Base-by-base conservation (phyloP, 2,329 filamentous ascomycete genomes). In the Knoxdaviesia capensis region DNA sequence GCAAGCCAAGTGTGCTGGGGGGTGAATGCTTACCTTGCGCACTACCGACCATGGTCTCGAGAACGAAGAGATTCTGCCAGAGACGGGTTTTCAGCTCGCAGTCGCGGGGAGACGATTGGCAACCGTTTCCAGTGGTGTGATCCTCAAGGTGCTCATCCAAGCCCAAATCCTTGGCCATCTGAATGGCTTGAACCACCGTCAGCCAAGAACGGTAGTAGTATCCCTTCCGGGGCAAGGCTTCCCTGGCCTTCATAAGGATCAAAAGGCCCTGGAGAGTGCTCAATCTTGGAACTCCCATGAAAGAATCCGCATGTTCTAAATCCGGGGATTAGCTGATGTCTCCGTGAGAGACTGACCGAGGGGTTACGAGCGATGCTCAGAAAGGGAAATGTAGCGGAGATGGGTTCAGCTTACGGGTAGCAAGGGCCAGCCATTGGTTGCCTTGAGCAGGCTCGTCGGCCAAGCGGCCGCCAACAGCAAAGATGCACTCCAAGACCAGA, bases 201-300 rank as follows among this genome's bases (percentile, higher is more conserved):
- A 94, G 93, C 88, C 90, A 96, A 0, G 90, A 96, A 34, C 88
- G 78, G 59, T 90, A 96, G 58, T 90, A 96, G 55, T 96, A 96
- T 1, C 90, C 90, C 46, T 84, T 77, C 54, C 93, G 93, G 0
- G 88, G 87, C 6, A 81, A 77, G n/a, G 83, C 81, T 58, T 96
- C 88, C 48, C 86, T 74, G 1, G 88, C 90, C 57, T 96, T 96
- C 37, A 94, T 63, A 11, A 94, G 68, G 38, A 96, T 77, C 38
- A 94, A 62, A 46, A 94, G 65, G 3, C 86, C 88, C 59, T 96
- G 88, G 7, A 96, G 76, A 0, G 90, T 96, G 59, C 85, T 94
- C 39, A 96, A 55, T 40, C 88, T 72, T 2, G 88, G 86, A 29
- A 88, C 76, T 52, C 94, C 88, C 71, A 93, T 87, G 56, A 94